Conservation (phyloP, 192 early-diverging fungal genomes). For the Mortierella hygrophila region DNA sequence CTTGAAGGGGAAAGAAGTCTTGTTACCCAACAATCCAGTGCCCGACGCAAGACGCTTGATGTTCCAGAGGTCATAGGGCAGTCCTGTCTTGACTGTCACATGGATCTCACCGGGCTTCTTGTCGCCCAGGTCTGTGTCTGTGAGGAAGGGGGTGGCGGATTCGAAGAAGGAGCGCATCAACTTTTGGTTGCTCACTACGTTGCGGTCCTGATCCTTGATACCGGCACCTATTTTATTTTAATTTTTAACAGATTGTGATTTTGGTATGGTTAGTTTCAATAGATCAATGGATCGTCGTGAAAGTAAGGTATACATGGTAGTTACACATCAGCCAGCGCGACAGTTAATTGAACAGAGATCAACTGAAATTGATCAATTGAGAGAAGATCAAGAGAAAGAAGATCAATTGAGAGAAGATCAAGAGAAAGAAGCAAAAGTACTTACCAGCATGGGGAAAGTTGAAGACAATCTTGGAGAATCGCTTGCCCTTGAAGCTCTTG, state of each 20-base stretch:
- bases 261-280: not conserved
- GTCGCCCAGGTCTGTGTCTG: conserved; percentile 53
- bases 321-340: too few relatives aligned
- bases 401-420: too few relatives aligned
- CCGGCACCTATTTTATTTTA: conserved; percentile 69
- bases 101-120: conserved; percentile 74
- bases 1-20: conserved; percentile 74
- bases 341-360: not conserved
- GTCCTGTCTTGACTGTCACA: conserved; percentile 86
- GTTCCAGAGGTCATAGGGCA: conserved; percentile 92
- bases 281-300: not conserved
- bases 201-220: conserved; percentile 93
- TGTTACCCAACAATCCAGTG: conserved; percentile 67
- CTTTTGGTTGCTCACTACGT: conserved; percentile 84
- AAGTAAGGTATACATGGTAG: too few relatives aligned
- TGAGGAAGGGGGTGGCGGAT: conserved; percentile 67
- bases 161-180: conserved; percentile 74
- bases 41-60: conserved; percentile 81
- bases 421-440: not conserved
- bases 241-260: not conserved
- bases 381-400: not conserved
- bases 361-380: not conserved
- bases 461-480: conserved; percentile 90
- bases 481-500: conserved; percentile 66
- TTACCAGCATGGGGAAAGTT: conserved; percentile 96